phyloP scores from a whole-genome alignment of 805 yeast species.

The Candida manassasensis region DNA sequence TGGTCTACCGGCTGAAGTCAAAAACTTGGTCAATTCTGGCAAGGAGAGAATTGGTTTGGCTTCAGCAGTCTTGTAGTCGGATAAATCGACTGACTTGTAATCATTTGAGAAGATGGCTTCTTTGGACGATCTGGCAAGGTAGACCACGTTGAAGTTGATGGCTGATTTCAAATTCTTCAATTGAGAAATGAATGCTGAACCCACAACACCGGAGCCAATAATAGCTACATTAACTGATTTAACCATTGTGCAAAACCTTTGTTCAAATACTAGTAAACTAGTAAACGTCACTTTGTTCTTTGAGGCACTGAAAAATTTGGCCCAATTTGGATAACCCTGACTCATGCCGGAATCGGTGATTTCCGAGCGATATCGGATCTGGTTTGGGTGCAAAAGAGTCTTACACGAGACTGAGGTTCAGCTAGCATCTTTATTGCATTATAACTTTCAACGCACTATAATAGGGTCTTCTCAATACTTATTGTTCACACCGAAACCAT shows the following conservation, averaged over 20 bases:
- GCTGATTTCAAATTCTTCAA: conserved; percentile 56
- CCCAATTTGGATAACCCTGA: conserved; percentile 2
- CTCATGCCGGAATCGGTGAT: too few relatives aligned
- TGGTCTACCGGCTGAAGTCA: conserved; percentile 66
- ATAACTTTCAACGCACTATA: too few relatives aligned
- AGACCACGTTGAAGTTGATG: conserved; percentile 69
- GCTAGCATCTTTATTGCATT: too few relatives aligned
- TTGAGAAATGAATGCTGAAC: conserved; percentile 85
- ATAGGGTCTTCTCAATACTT: too few relatives aligned
- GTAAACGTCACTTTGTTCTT: not conserved
- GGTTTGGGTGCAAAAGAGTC: too few relatives aligned
- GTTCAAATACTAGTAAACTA: not conserved
- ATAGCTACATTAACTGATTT: conserved; percentile 43
- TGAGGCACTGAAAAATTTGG: not conserved
- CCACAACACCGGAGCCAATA: conserved; percentile 88
- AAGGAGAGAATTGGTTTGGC: conserved; percentile 48
- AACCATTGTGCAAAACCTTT: conserved; percentile 11
- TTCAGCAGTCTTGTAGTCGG: conserved; percentile 51
- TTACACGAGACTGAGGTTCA: too few relatives aligned
- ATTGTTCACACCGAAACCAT: too few relatives aligned
- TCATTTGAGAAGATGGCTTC: conserved; percentile 65
- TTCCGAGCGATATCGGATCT: too few relatives aligned
- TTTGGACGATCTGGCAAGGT: conserved; percentile 66
- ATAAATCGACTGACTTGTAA: conserved; percentile 65
- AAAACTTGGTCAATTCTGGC: conserved; percentile 54